A percentile compares a stretch with the other conserved stretches of the same genome.
Evolutionary conservation across 441 rosid species (phyloP).

Genomic region (Populus hybrid): DNA sequence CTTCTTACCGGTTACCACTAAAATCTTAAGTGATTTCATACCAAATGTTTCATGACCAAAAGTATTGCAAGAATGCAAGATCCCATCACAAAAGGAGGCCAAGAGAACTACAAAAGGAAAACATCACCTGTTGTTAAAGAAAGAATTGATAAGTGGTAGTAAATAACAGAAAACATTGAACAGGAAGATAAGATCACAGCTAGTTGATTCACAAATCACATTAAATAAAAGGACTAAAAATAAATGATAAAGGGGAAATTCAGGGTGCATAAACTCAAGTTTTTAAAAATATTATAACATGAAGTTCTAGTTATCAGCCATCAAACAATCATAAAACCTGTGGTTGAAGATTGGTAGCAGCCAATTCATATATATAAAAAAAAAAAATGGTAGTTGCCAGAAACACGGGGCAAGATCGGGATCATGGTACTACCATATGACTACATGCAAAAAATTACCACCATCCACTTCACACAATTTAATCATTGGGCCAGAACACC

Average conservation of each 20-base stretch:
- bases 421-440: background rate
- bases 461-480: background rate
- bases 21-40: slow-evolving; percentile 26
- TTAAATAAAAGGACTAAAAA: background rate
- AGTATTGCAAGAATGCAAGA: slow-evolving; percentile 71
- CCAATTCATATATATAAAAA: background rate
- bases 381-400: background rate
- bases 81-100: slow-evolving; percentile 99
- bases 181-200: background rate
- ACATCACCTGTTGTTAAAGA: slow-evolving; percentile 51
- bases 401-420: background rate
- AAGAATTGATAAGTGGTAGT: slow-evolving; percentile 35
- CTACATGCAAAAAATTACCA: background rate
- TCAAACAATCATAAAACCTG: background rate
- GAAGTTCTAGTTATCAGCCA: slow-evolving; percentile 1
- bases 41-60: slow-evolving; percentile 89
- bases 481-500: background rate
- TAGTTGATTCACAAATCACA: slow-evolving; percentile 3
- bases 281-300: background rate
- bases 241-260: slow-evolving; percentile 4
- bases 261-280: background rate
- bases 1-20: background rate
- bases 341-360: background rate
- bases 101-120: slow-evolving; percentile 85
- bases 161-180: slow-evolving; percentile 17